A percentile compares a stretch with the other conserved stretches of the same genome.
Evolutionary conservation across 2,329 filamentous ascomycete species (phyloP).

Genomic region (Penicillium sumatraense): DNA sequence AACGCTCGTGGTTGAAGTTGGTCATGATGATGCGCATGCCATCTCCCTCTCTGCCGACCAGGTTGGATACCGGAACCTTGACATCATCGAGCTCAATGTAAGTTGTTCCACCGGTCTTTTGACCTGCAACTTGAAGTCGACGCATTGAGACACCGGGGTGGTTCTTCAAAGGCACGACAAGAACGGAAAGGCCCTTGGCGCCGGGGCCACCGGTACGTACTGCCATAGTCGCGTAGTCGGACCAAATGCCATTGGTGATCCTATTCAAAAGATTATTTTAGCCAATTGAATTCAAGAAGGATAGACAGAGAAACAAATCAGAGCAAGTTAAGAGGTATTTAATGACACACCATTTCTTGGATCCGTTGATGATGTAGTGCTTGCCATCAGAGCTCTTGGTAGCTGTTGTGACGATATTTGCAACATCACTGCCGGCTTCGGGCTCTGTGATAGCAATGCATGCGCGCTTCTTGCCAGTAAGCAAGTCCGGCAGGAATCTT

Average conservation of each 20-base stretch:
- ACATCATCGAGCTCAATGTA: conserved; percentile 79
- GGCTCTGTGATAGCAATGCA: conserved; percentile 84
- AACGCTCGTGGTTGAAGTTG: conserved; percentile 79
- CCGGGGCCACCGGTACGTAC: conserved; percentile 73
- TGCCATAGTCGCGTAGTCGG: conserved; percentile 71
- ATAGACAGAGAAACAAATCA: no score
- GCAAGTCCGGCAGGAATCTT: conserved; percentile 68
- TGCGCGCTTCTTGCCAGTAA: conserved; percentile 67
- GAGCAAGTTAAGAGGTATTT: not conserved
- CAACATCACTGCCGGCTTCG: conserved; percentile 73
- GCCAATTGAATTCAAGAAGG: not conserved
- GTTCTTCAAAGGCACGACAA: conserved; percentile 72
- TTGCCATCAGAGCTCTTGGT: conserved; percentile 65
- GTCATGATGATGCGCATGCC: conserved; percentile 78
- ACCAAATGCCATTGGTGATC: conserved; percentile 75
- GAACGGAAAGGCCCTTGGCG: conserved; percentile 65
- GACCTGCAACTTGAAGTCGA: conserved; percentile 68
- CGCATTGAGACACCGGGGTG: conserved; percentile 71
- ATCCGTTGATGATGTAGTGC: conserved; percentile 73
- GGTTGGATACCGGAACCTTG: conserved; percentile 69
- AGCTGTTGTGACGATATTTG: conserved; percentile 72
- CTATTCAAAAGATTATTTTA: conserved; percentile 28
- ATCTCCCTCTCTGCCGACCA: conserved; percentile 70
- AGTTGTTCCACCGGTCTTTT: conserved; percentile 69
- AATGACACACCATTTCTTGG: conserved; percentile 70